phyloP scores from a whole-genome alignment of 768 basidiomycete genomes.

The Russula vinacea region DNA sequence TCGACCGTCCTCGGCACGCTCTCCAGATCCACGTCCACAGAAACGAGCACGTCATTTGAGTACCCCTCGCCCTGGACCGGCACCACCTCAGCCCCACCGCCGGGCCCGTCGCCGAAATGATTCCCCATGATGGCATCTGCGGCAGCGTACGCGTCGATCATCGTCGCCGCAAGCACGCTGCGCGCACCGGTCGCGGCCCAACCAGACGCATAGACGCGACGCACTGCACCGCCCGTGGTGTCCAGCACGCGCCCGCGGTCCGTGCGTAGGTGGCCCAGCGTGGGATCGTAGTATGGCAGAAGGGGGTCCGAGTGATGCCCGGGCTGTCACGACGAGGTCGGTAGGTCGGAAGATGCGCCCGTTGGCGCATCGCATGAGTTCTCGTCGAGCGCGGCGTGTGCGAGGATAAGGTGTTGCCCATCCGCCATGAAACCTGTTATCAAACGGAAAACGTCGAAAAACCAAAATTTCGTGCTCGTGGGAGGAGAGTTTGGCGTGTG shows the following conservation, averaged over 20 bases:
- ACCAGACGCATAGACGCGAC: conserved; percentile 83
- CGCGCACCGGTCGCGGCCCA: conserved; percentile 92
- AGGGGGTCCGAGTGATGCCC: conserved; percentile 76
- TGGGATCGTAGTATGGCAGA: conserved; percentile 56
- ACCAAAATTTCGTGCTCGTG: conserved; percentile 63
- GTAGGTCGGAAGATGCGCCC: not conserved
- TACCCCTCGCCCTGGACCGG: not conserved
- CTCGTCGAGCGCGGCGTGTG: conserved; percentile 62
- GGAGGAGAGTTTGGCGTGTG: conserved; percentile 35
- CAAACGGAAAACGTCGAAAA: conserved; percentile 76
- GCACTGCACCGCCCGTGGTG: conserved; percentile 38
- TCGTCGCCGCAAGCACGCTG: conserved; percentile 88
- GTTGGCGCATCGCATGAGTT: not conserved
- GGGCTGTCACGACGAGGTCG: conserved; percentile 40
- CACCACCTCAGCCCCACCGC: not conserved
- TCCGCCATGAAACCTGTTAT: conserved; percentile 47
- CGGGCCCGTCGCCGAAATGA: conserved; percentile 33
- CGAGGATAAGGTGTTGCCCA: conserved; percentile 46
- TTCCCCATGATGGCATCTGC: conserved; percentile 71
- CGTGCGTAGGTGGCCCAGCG: conserved; percentile 55
- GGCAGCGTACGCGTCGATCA: conserved; percentile 86
- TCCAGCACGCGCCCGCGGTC: conserved; percentile 45
- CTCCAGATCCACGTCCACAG: conserved; percentile 42
- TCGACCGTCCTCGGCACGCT: conserved; percentile 48
- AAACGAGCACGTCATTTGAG: conserved; percentile 30